Percentiles rank a stretch among this genome's conserved stretches.
phyloP scores from a whole-genome alignment of 345 rosid genomes.

The Eucalyptus sideroxylon region DNA sequence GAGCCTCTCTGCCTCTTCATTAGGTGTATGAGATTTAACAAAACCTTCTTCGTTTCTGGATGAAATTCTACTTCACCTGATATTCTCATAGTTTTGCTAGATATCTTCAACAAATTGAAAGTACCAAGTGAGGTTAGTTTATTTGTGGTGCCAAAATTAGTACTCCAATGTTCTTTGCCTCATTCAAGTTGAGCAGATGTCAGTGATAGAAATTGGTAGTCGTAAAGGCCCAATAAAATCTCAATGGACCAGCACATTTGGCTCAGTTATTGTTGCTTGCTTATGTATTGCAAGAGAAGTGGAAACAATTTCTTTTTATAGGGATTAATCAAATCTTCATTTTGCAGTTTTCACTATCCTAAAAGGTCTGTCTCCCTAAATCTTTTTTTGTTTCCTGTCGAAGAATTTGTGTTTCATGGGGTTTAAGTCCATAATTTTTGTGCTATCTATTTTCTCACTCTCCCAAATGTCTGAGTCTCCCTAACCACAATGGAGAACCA shows the following conservation, averaged over 20 bases:
- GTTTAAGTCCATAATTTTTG: neutral
- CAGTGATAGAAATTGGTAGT: neutral
- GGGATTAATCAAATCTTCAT: neutral
- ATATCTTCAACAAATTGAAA: neutral
- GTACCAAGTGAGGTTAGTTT: neutral
- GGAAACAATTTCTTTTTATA: neutral
- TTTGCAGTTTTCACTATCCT: neutral
- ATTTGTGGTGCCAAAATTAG: neutral
- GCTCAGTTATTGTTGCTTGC: neutral
- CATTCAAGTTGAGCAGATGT: neutral
- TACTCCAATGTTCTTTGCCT: neutral
- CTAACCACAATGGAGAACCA: too few relatives aligned
- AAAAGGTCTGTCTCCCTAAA: neutral
- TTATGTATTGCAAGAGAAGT: neutral
- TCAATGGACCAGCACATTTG: neutral
- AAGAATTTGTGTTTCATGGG: neutral
- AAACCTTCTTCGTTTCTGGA: neutral
- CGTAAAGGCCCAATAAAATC: neutral
- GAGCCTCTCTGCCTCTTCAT: neutral
- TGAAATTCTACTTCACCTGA: neutral
- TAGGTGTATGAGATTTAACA: neutral
- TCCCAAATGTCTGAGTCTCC: neutral
- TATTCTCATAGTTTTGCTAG: neutral
- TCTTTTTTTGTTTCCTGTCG: rapidly evolving
- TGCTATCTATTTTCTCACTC: neutral